Evolutionary conservation across 1,284 basidiomycete species (phyloP).

Genomic region (Cutaneotrichosporon cyanovorans): DNA sequence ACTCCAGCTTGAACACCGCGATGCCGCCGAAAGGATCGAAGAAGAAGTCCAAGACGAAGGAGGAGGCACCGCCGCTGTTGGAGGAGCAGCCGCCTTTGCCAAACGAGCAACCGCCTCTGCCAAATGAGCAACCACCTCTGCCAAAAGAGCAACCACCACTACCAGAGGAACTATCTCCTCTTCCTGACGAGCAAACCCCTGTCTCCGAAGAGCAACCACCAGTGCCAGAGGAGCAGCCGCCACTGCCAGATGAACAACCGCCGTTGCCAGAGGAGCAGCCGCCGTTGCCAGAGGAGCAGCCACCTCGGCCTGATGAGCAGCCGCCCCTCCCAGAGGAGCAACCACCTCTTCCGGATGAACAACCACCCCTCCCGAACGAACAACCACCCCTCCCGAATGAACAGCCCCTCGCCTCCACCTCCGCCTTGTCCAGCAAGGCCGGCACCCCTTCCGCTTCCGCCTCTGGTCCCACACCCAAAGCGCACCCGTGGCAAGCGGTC

Average conservation of each 20-base stretch:
- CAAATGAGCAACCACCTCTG: slow-evolving; percentile 1
- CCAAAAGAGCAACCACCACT: background rate
- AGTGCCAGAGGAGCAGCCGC: background rate
- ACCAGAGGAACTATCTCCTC: too few relatives aligned
- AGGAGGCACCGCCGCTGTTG: slow-evolving; percentile 1
- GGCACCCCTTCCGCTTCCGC: too few relatives aligned
- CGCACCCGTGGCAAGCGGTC: slow-evolving; percentile 67
- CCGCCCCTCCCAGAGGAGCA: slow-evolving; percentile 3
- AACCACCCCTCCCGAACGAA: slow-evolving; percentile 5
- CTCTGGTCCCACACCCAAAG: too few relatives aligned
- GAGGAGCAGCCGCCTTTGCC: background rate
- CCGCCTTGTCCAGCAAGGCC: too few relatives aligned
- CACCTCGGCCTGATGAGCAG: slow-evolving; percentile 6
- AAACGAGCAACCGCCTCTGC: slow-evolving; percentile 2
- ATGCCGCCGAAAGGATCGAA: slow-evolving; percentile 1
- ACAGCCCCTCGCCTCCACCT: background rate
- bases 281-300: slow-evolving; percentile 1
- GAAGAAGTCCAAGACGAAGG: background rate
- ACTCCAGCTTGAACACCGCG: too few relatives aligned
- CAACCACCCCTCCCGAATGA: slow-evolving; percentile 2
- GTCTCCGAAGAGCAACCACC: slow-evolving; percentile 4
- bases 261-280: slow-evolving; percentile 4
- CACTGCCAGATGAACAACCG: background rate
- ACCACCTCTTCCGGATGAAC: slow-evolving; percentile 12
- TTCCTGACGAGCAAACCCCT: slow-evolving; percentile 3